These are phyloP conservation scores for Xylariaceae sp. DNA, from an alignment of 2,329 filamentous ascomycete genomes.

Conservation along the genomic window DNA sequence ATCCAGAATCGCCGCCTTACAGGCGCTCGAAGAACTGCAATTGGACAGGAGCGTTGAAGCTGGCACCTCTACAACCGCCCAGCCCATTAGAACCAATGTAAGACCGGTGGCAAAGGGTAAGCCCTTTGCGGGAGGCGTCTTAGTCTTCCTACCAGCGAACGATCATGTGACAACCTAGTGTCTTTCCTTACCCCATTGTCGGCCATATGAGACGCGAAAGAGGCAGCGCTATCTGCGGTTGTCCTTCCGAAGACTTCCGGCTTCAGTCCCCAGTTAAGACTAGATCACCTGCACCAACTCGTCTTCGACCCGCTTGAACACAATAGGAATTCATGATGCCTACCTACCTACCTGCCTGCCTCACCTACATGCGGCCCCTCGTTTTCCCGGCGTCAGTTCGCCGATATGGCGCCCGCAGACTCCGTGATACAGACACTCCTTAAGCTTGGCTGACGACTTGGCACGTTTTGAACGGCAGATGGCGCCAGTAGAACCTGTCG, in stretches of 20 bases:
- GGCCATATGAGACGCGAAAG: not conserved
- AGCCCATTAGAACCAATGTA: not conserved
- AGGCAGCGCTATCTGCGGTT: slow-evolving; percentile 17
- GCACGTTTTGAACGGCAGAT: slow-evolving; percentile 1
- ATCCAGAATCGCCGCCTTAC: slow-evolving; percentile 9
- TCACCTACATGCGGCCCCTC: slow-evolving; percentile 7
- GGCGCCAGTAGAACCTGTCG: not conserved
- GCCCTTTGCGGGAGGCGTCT: not conserved
- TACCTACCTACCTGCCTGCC: not conserved
- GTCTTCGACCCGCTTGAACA: slow-evolving; percentile 13
- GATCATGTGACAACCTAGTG: not conserved
- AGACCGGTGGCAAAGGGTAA: not conserved
- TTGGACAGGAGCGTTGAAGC: slow-evolving; percentile 6
- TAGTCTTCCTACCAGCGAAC: not conserved
- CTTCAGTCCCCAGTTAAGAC: not conserved
- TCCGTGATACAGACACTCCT: slow-evolving; percentile 7
- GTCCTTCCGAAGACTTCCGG: not conserved
- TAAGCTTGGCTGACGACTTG: slow-evolving; percentile 8
- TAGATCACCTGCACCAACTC: slow-evolving; percentile 10
- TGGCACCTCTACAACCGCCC: not conserved
- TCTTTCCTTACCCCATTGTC: not conserved
- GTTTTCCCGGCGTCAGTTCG: slow-evolving; percentile 13
- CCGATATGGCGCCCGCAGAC: slow-evolving; percentile 8
- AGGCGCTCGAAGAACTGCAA: not conserved
- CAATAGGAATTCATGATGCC: not conserved